Conservation (phyloP, 2,329 filamentous ascomycete genomes). For the Ceratocystis cacaofunesta region DNA sequence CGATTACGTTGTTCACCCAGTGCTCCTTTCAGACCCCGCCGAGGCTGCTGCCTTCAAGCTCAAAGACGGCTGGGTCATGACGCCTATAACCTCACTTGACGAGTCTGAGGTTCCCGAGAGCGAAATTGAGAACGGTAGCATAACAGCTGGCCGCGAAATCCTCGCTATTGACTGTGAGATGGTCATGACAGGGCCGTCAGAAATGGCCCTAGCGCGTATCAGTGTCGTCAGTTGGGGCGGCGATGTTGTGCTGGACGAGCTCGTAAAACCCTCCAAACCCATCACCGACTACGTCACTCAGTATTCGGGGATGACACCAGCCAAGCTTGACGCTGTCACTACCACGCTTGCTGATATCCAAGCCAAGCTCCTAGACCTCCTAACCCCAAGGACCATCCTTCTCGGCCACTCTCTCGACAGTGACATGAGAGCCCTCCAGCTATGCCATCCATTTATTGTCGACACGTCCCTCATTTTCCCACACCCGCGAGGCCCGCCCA, state of each 20-base stretch:
- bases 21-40: constrained; percentile 48
- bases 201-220: constrained; percentile 75
- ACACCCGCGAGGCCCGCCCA: constrained; percentile 73
- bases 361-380: constrained; percentile 52
- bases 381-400: constrained; percentile 59
- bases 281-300: constrained; percentile 86
- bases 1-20: constrained; percentile 73
- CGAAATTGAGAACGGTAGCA: constrained; percentile 63
- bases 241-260: constrained; percentile 65
- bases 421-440: constrained; percentile 66
- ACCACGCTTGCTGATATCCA: constrained; percentile 79
- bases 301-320: constrained; percentile 82
- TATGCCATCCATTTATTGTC: constrained; percentile 84
- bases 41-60: constrained; percentile 29
- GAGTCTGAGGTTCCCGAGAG: constrained; percentile 53
- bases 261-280: constrained; percentile 79
- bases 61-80: constrained; percentile 66
- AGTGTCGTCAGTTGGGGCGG: constrained; percentile 81
- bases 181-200: constrained; percentile 71
- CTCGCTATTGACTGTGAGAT: constrained; percentile 91
- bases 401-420: constrained; percentile 71
- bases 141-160: constrained; percentile 67
- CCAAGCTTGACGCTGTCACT: constrained; percentile 67
- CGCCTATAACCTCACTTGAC: constrained; percentile 48
- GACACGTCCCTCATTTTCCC: constrained; percentile 85